Evolutionary conservation across 768 basidiomycete species (phyloP).

Genomic region (Rickenella mellea): DNA sequence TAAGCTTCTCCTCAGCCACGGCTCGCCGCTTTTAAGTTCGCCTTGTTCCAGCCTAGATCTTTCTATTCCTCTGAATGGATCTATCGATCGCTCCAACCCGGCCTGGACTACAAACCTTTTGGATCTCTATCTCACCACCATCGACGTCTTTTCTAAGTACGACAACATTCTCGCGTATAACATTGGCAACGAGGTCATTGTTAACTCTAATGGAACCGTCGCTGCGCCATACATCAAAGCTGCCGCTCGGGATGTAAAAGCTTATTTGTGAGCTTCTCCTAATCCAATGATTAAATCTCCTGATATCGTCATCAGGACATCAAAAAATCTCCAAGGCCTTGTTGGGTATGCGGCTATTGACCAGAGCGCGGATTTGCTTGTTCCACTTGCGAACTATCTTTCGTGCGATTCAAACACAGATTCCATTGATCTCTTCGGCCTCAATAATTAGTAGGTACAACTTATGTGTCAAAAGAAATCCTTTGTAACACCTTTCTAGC

Average conservation of each 20-base stretch:
- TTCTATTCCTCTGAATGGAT: conserved; percentile 76
- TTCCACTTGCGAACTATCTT: conserved; percentile 67
- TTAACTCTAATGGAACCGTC: conserved; percentile 41
- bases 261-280: conserved; percentile 80
- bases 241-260: conserved; percentile 79
- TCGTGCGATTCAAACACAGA: conserved; percentile 64
- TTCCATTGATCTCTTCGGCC: conserved; percentile 76
- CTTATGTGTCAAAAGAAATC: not conserved
- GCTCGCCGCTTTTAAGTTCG: conserved; percentile 2
- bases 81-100: conserved; percentile 63
- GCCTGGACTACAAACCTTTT: conserved; percentile 78
- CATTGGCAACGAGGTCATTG: conserved; percentile 77
- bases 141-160: conserved; percentile 74
- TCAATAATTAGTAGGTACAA: conserved; percentile 72
- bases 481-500: conserved; percentile 28
- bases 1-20: conserved; percentile 26
- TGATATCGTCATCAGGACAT: conserved; percentile 54
- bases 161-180: conserved; percentile 87
- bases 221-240: conserved; percentile 81
- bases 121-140: conserved; percentile 68
- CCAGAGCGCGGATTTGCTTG: conserved; percentile 51
- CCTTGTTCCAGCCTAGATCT: conserved; percentile 62
- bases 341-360: conserved; percentile 86
- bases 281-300: not conserved
- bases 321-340: no score